These are phyloP conservation scores for Zygosaccharomyces lentus DNA, from an alignment of 805 yeast species.

Conservation along the genomic window DNA sequence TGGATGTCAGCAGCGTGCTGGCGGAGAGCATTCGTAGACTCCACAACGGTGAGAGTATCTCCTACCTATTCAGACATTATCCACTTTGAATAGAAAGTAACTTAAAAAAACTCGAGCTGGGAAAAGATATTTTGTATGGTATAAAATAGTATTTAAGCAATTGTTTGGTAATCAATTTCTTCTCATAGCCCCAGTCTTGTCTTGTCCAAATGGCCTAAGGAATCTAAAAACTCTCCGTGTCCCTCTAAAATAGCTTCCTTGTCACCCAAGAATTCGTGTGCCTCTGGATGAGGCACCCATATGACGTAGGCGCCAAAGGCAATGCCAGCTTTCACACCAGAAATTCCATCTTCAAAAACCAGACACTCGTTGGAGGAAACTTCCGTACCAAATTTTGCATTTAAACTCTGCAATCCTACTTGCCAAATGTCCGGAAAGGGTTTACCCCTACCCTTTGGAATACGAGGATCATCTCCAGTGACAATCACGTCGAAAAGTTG, in stretches of 20 bases:
- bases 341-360: conserved; percentile 92
- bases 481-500: conserved; percentile 66
- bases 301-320: conserved; percentile 82
- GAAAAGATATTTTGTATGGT: not conserved
- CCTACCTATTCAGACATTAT: conserved; percentile 57
- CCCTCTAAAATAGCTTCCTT: conserved; percentile 48
- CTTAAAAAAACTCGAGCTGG: not conserved
- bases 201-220: conserved; percentile 51
- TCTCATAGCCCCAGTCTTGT: conserved; percentile 42
- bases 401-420: conserved; percentile 67
- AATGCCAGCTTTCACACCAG: conserved; percentile 82
- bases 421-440: conserved; percentile 94
- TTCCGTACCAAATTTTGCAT: conserved; percentile 44
- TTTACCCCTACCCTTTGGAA: conserved; percentile 84
- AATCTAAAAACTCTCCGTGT: conserved; percentile 52
- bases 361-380: conserved; percentile 75
- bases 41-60: conserved; percentile 83
- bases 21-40: conserved; percentile 82
- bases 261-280: conserved; percentile 52
- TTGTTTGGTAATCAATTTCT: not conserved
- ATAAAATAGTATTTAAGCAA: not conserved
- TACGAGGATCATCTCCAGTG: conserved; percentile 83
- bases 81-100: conserved; percentile 21
- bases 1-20: conserved; percentile 68
- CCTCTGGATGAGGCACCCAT: conserved; percentile 90